Evolutionary conservation across 2,329 filamentous ascomycete genomes (phyloP).

Genomic region (Westerdykella ornata): DNA sequence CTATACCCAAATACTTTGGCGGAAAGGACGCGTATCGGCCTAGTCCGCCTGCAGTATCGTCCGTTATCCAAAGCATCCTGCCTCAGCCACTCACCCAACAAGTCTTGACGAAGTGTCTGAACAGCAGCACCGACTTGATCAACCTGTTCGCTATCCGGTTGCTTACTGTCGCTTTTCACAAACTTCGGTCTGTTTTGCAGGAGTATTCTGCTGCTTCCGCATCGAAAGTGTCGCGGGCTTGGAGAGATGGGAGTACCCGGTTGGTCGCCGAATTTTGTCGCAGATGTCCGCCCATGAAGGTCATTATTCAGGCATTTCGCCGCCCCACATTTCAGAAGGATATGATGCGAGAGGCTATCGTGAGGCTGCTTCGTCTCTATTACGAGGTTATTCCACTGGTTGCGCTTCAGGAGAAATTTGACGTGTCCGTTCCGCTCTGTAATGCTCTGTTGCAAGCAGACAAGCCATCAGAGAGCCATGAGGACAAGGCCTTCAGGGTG

Average conservation of each 20-base stretch:
- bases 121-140: slow-evolving; percentile 69
- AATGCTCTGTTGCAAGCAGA: slow-evolving; percentile 60
- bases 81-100: slow-evolving; percentile 77
- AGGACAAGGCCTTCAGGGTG: slow-evolving; percentile 52
- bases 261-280: slow-evolving; percentile 69
- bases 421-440: slow-evolving; percentile 71
- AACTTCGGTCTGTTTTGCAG: slow-evolving; percentile 59
- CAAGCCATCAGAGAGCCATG: slow-evolving; percentile 29
- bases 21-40: slow-evolving; percentile 55
- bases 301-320: slow-evolving; percentile 68
- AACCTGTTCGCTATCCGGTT: slow-evolving; percentile 79
- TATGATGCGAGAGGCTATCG: slow-evolving; percentile 71
- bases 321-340: slow-evolving; percentile 59
- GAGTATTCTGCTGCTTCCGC: slow-evolving; percentile 51
- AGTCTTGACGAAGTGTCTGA: slow-evolving; percentile 69
- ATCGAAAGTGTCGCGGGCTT: slow-evolving; percentile 44
- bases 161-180: slow-evolving; percentile 70
- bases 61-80: slow-evolving; percentile 79
- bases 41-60: slow-evolving; percentile 68
- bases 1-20: slow-evolving; percentile 67
- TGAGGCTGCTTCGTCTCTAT: slow-evolving; percentile 73
- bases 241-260: slow-evolving; percentile 62
- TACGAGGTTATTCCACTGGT: slow-evolving; percentile 74
- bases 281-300: slow-evolving; percentile 73
- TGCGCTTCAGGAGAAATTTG: slow-evolving; percentile 77